A percentile compares a stretch with the other conserved stretches of the same genome.
Evolutionary conservation across 345 rosid genomes (phyloP).

Genomic region (Eucalyptus pumila): DNA sequence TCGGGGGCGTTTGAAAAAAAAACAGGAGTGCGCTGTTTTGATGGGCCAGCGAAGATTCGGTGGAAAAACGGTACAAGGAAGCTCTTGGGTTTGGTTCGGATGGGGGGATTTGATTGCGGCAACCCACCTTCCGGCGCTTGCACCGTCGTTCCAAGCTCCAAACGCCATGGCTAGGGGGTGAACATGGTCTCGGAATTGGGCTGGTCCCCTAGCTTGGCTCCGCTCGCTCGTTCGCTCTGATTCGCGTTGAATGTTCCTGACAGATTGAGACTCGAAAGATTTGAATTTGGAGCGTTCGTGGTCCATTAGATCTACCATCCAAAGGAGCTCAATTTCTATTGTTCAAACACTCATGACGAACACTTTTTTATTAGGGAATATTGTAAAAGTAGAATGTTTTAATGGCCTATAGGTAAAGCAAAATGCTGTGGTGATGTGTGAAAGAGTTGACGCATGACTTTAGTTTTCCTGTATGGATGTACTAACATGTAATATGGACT

Average conservation of each 20-base stretch:
- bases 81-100: background rate
- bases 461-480: background rate
- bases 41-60: background rate
- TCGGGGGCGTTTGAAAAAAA: background rate
- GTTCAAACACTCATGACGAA: background rate
- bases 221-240: rapidly evolving
- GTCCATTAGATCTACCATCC: background rate
- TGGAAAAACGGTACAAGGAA: background rate
- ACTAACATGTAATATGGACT: background rate
- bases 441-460: background rate
- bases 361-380: background rate
- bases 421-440: rapidly evolving
- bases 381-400: too few species aligned
- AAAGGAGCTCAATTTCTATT: background rate
- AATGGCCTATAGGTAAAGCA: background rate
- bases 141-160: background rate
- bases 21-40: background rate
- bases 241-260: rapidly evolving
- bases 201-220: too few species aligned
- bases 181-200: background rate
- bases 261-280: rapidly evolving
- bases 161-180: background rate
- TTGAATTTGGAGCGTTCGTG: background rate
- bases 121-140: background rate
- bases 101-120: background rate